Conservation (phyloP, 106 monocot genomes). For the Hemerocallis citrina region DNA sequence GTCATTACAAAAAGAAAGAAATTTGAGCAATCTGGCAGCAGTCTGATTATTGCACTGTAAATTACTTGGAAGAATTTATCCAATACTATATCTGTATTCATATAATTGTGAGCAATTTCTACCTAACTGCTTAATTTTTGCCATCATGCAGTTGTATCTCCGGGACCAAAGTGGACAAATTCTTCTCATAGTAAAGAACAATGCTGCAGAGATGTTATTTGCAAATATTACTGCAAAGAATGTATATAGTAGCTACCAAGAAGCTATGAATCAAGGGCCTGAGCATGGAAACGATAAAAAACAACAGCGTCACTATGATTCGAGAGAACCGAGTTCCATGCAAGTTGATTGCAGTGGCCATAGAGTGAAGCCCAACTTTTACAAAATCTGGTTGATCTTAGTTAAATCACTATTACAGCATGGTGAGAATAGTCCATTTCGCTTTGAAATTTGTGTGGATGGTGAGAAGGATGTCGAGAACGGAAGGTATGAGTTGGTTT, state of each 20-base stretch:
- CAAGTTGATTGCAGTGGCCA: neutral
- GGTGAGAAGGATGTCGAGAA: constrained; percentile 22
- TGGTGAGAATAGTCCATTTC: constrained; percentile 43
- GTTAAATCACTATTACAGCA: constrained; percentile 25
- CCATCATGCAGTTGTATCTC: constrained; percentile 30
- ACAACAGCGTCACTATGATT: neutral
- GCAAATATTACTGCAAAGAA: constrained; percentile 42
- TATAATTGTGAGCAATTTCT: too few species aligned
- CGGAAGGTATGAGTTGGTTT: constrained; percentile 46
- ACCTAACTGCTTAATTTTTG: too few species aligned
- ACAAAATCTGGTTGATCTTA: constrained; percentile 42
- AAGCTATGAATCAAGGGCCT: neutral
- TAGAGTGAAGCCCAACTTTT: constrained; percentile 16
- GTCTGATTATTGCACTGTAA: too few species aligned
- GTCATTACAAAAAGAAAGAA: too few species aligned
- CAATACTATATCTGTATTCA: too few species aligned
- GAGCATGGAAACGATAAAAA: neutral
- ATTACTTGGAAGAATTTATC: too few species aligned
- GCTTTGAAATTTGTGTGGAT: constrained; percentile 37
- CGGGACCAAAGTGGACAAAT: constrained; percentile 34
- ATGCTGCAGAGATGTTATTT: constrained; percentile 47
- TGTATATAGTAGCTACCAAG: constrained; percentile 33
- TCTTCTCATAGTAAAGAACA: constrained; percentile 49
- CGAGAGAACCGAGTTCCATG: neutral
- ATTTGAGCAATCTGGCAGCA: too few species aligned